Evolutionary conservation across 345 rosid species (phyloP), one percentile per base, ranked within the genome.

Genomic region (Physaria fendleri): DNA sequence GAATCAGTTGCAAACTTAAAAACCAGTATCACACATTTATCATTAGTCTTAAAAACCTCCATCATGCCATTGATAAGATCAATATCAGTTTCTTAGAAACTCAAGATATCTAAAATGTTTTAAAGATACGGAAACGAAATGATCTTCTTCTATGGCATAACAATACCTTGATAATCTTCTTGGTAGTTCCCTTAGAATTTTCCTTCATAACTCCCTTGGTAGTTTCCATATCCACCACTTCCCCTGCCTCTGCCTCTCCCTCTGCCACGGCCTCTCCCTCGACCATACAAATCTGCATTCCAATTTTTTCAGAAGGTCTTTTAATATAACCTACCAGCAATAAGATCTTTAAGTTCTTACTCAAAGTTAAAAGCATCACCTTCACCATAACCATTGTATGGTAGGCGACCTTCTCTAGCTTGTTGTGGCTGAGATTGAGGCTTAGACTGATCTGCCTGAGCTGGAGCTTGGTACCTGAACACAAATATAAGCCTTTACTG

Each of bases 391-490:
- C 77, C 65, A 78, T 78, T 79, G 69, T 83, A 81, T 3, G 78
- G 74, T 14, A 41, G 28, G 21, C 67, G 82, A 18, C 71, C 54
- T 71, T 80, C 87, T 66, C 76, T 78, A 17, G 68, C 80, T 46
- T 67, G 87, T 34, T 74, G 83, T 28, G 78, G 90, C 62, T 78
- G 83, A 69, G 76, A 66, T 45, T 74, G 95, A 32, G 73, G 89
- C 75, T 62, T 93, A 33, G 79, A 67, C 23, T 74, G 89, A 53
- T 85, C 85, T 16, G 29, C 39, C 55, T 55, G 50, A 22, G 49
- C 56, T 39, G 99, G 99, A 64, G 94, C 85, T 78, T 93, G 99
- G 64, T 89, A 90, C 76, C 99, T 93, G 64, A 27, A 22, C 18
- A 51, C 34, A 51, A n/a, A 47, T 2, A 38, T 5, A 40, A 43